These are phyloP conservation scores for Coemansia sp. DNA, from an alignment of 192 early-diverging fungal genomes.

Conservation along the genomic window DNA sequence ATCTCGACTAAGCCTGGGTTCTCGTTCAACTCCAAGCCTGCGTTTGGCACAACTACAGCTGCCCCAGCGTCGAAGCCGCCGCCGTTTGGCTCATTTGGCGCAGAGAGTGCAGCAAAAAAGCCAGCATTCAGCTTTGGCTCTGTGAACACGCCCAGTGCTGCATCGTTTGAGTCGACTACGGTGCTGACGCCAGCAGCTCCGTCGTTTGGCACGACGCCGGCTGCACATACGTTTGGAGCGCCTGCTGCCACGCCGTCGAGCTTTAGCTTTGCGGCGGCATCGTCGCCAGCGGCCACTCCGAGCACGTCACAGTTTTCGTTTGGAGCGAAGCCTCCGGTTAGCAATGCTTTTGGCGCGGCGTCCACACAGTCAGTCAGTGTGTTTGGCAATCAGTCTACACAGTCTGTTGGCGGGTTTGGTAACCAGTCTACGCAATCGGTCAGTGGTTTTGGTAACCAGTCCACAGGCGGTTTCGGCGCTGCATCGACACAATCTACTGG, in stretches of 20 bases:
- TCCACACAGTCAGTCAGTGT: constrained; percentile 12
- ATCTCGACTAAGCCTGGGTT: constrained; percentile 6
- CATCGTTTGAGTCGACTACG: constrained; percentile 36
- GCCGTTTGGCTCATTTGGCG: constrained; percentile 11
- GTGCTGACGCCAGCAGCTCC: constrained; percentile 35
- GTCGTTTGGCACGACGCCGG: constrained; percentile 25
- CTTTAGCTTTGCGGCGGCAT: constrained; percentile 34
- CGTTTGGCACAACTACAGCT: constrained; percentile 9
- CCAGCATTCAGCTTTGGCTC: constrained; percentile 27
- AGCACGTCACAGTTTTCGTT: constrained; percentile 23
- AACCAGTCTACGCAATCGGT: constrained; percentile 1
- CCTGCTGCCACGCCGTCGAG: constrained; percentile 34
- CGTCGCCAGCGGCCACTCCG: constrained; percentile 31
- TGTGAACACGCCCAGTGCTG: constrained; percentile 45
- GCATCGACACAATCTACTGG: constrained; percentile 6
- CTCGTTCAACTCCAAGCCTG: constrained; percentile 5
- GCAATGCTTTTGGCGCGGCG: constrained; percentile 24
- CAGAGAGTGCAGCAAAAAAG: constrained; percentile 21
- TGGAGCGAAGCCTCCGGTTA: constrained; percentile 19
- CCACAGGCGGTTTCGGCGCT: constrained; percentile 17
- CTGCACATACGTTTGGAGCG: constrained; percentile 34
- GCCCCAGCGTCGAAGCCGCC: constrained; percentile 9
- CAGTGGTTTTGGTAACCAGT: not conserved
- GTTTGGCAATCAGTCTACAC: constrained; percentile 13
- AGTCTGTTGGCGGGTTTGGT: not conserved